Conservation (phyloP, 306 rosid species). For the Trifolium repens region DNA sequence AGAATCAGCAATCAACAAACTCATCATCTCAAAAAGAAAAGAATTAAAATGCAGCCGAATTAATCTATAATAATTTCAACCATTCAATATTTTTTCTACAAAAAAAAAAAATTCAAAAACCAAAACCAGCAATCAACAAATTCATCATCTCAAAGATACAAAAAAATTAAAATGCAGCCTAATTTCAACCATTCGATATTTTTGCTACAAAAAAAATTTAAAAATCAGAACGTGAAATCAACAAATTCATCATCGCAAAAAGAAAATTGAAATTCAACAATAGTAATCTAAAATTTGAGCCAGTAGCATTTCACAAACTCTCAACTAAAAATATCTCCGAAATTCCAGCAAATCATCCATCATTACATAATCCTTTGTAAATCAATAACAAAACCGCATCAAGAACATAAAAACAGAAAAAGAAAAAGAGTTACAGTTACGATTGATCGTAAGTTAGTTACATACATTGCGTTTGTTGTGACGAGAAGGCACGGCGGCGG, state of each 20-base stretch:
- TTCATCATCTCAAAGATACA: background rate
- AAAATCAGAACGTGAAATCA: background rate
- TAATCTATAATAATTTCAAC: background rate
- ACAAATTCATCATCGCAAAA: background rate
- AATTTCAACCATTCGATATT: background rate
- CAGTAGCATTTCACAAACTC: background rate
- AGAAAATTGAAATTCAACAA: background rate
- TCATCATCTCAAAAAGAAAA: background rate
- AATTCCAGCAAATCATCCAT: background rate
- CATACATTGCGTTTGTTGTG: conserved; percentile 36
- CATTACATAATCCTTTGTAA: background rate
- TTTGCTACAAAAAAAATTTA: background rate
- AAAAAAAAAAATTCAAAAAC: background rate
- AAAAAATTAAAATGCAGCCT: background rate
- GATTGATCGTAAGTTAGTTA: conserved; percentile 15
- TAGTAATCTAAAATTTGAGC: background rate
- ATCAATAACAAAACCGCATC: background rate
- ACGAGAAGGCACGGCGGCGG: conserved; percentile 47
- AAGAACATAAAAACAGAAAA: background rate
- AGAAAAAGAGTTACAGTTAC: background rate
- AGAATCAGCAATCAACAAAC: background rate
- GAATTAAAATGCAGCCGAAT: background rate
- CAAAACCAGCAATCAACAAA: background rate
- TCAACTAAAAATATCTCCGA: background rate
- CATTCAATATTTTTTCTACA: background rate